Base-by-base conservation (phyloP, 768 basidiomycete genomes). In the Pholiota molesta region DNA sequence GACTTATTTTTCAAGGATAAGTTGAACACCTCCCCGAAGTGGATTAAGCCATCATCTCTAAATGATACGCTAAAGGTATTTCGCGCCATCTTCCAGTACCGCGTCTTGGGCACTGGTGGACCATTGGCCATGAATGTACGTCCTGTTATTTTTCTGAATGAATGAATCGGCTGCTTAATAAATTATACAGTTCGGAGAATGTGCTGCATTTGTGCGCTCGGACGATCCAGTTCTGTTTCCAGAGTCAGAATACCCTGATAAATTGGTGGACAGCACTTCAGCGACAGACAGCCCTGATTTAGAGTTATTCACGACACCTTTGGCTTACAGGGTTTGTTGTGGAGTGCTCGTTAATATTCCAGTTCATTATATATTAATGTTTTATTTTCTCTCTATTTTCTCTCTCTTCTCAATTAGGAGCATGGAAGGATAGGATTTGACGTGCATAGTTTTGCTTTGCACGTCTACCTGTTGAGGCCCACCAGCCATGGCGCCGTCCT, bases 171-270 rank as follows among this genome's bases (percentile, higher is more conserved):
- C 44, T 31, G 28, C 47, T 49, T 26, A 29, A 47, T 19, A 13
- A 6, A 1, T 19, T 33, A 55, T 28, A 16, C 62, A 83, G 81
- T 74, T 81, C 35, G 81, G 77, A 14, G 88, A 89, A 71, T 77
- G 82, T 5, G 85, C 80, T 29, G 87, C 85, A 1, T 89, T 90
- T 66, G 71, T 85, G 44, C 83, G 86, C 14, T 80, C 84, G 5
- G 80, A 81, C 60, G 84, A 89, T 60, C 79, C 80, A 1, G 67
- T 65, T 11, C 67, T 88, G 2, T 86, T 86, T 68, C 78, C 81
- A 3, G 60, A 68, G 6, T 63, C 62, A 1, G 69, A 78, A 54
- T 80, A 70, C 61, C 72, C 74, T 10, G 72, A 76, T 45, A 72
- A 73, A 39, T 47, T 83, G 60, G 61, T 77, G 64, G 83, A 84